Evolutionary conservation across 1,284 basidiomycete species (phyloP).

Genomic region (Apiotrichum laibachii): DNA sequence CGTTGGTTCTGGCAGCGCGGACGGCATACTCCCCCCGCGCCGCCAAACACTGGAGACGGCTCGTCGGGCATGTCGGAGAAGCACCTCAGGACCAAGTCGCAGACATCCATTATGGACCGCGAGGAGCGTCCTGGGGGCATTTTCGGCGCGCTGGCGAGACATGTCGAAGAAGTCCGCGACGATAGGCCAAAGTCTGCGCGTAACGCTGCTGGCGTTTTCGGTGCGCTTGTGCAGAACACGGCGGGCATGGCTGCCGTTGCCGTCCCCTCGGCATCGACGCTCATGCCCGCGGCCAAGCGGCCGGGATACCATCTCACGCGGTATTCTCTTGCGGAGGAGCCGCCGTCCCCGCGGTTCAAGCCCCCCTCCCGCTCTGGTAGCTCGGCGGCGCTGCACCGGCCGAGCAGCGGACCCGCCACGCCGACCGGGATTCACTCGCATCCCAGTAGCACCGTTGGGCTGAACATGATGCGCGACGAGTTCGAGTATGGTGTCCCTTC

Average conservation of each 20-base stretch:
- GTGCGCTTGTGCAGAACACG: slow-evolving; percentile 68
- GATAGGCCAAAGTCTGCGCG: slow-evolving; percentile 58
- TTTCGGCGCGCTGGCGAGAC: slow-evolving; percentile 17
- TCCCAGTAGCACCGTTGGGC: not conserved
- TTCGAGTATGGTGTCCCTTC: not conserved
- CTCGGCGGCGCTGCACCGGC: not conserved
- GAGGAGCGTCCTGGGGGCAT: slow-evolving; percentile 11
- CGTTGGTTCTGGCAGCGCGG: slow-evolving; percentile 1
- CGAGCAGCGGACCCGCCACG: not conserved
- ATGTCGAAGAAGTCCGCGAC: slow-evolving; percentile 28
- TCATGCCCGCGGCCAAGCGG: slow-evolving; percentile 65
- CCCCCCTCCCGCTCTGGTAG: slow-evolving; percentile 3
- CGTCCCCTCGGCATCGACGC: slow-evolving; percentile 57
- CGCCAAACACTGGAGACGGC: not conserved
- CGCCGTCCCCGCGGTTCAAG: not conserved
- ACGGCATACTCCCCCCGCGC: not conserved
- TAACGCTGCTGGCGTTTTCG: slow-evolving; percentile 66
- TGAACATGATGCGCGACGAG: slow-evolving; percentile 12
- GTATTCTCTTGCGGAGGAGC: slow-evolving; percentile 43
- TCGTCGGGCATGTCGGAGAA: not conserved
- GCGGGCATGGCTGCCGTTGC: slow-evolving; percentile 63
- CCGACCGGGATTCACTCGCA: not conserved
- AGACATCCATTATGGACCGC: slow-evolving; percentile 12
- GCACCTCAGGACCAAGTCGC: not conserved
- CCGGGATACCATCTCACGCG: slow-evolving; percentile 67